Evolutionary conservation across 306 rosid species (phyloP), one percentile per base, ranked within the genome.

Genomic region (Prosopis cineraria): DNA sequence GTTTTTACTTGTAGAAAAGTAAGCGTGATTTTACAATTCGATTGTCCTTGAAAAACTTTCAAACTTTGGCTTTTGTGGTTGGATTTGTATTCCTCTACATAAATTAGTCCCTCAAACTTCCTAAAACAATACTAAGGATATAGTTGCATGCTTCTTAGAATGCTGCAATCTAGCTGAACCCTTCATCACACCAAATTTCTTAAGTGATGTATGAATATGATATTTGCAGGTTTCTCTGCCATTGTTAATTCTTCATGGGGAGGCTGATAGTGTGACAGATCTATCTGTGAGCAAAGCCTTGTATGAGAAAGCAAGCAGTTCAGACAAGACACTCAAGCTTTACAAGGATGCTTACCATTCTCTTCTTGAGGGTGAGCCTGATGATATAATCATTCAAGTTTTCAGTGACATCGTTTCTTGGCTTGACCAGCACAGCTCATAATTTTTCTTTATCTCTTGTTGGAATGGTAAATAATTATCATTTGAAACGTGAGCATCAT

Each of bases 301-400:
- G 84, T 78, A 88, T 31, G 89, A 91, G 86, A 93, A 89, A 82
- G 93, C 99, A 9, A 87, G 88, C 53, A 82, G 93, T 81, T 76
- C 91, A 11, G 90, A 95, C 85, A 95, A 93, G 91, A 91, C 80
- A 22, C 88, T 93, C 43, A 85, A 84, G 66, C 87, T 95, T 72
- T 95, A 95, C 73, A 83, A 86, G 78, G 91, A 90, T 76, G 91
- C 96, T 5, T 93, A 36, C 34, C 99, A 95, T 84, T 73, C 96
- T 44, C 97, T 95, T 70, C 86, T 95, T n/a, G 99, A 91, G 75
- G 99, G 99, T 48, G 99, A 95, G 79, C 90, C 98, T 44, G 98
- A 95, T 82, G 98, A 93, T 72, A 47, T 72, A 50, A 90, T 95
- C 72, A 39, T 31, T 68, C 80, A 75, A 68, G 94, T 88, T 74